Evolutionary conservation across 2,329 filamentous ascomycete genomes (phyloP), one percentile per base, ranked within the genome.

Genomic region (Talaromyces verruculosus): DNA sequence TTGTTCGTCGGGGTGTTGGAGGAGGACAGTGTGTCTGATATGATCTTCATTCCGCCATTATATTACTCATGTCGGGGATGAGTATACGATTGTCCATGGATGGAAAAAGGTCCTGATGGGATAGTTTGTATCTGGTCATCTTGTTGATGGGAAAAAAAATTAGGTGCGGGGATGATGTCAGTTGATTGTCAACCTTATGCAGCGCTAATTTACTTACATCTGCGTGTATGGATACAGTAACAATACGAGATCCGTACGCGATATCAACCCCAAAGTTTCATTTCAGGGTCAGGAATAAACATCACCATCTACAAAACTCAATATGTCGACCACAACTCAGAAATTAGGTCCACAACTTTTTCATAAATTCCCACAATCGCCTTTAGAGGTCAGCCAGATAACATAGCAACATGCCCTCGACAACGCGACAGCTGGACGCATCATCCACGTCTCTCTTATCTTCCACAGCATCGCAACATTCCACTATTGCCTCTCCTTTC

Each of bases 21-120:
- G 33, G 64, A 58, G n/a, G 61, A 63, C 33, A 60, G 28, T 19
- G 28, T 64, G 41, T 61, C 53, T 61, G 61, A 35, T 33, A 64
- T 6, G 33, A 53, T 57, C 41, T 67, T 63, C 65, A 67, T 33
- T 53, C 61, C 61, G 59, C 65, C 65, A 67, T 67, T 58, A 61
- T 67, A 67, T 19, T 59, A 41, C 51, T 13, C 28, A 55, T 55
- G 51, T 13, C n/a, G 51, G 51, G 11, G 51, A 55, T 35, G 30
- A 55, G n/a, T 19, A 35, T 55, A n/a, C n/a, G 30, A 53, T 19
- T 35, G 51, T 55, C 22, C 33, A 53, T 19, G 45, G 19, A 8
- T 39, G n/a, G n/a, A 7, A 57, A 2, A 37, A 17, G 1, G 6
- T 8, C 2, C 4, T 7, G 47, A 13, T 30, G 25, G 2, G 4